Base-by-base conservation (phyloP, 2,329 filamentous ascomycete genomes). In the Talaromyces sp. region DNA sequence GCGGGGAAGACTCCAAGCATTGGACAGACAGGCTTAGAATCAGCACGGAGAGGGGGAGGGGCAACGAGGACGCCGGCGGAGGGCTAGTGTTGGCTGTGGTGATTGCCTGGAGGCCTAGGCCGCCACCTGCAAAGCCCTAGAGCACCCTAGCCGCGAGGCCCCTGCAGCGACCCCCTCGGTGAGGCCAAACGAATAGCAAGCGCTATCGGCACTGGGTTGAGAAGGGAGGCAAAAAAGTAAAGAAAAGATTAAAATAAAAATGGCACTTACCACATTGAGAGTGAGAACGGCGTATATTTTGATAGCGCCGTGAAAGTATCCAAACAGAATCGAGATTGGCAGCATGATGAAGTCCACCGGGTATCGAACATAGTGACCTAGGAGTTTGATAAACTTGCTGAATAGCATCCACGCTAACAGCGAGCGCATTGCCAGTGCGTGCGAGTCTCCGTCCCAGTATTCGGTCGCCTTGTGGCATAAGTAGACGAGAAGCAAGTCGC, bases 291-390 rank as follows among this genome's bases (percentile, higher is more conserved):
- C 92, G 70, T 93, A 93, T 64, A 96, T 81, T 81, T 97, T 97
- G 81, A 97, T 92, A 63, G 92, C 75, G 63, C 92, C 91, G 74
- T 97, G 93, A 68, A 95, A 89, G 77, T 94, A 97, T 56, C 93
- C 93, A 76, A 97, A 97, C 14, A 91, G 64, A 67, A 97, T 86
- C 43, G 92, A 96, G n/a, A 93, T 81, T 0, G 91, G 91, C 56
- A 96, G 80, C 70, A 90, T 89, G 48, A 90, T 71, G 64, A 96
- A 77, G 72, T 97, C 93, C 66, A 84, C 84, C 4, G 93, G 92
- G 74, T 95, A 90, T 65, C 90, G 88, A 68, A 88, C 82, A 77
- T 96, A 94, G 68, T 97, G 87, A 10, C 90, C 92, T 68, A 94
- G 79, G 58, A 97, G 82, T 81, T 97, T 97, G 77, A 97, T 87